Base-by-base conservation (phyloP, 2,329 filamentous ascomycete genomes). In the Simplicillium aogashimaense region DNA sequence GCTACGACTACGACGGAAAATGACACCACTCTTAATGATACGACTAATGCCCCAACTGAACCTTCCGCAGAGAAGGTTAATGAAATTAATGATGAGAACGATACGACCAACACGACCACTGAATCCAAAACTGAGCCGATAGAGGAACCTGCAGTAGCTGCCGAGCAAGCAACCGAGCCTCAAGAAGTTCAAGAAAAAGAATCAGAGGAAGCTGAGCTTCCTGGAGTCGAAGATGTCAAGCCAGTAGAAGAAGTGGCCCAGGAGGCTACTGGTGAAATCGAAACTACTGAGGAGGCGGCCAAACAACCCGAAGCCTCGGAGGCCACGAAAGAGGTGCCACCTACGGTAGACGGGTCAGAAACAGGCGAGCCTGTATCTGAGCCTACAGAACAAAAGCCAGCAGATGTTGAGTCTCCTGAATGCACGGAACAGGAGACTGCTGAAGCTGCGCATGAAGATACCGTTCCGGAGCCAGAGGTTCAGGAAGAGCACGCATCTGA, bases 321-420 rank as follows among this genome's bases (percentile, higher is more conserved):
- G 25, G 15, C 9, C 32, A 13, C 7, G 31, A 12, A 33, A 5
- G 34, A 36, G 8, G 34, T 6, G 34, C 7, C 14, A 4, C 11
- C 16, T 13, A 43, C 32, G 4, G 30, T 38, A 16, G 34, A 36
- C 7, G 32, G 28, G 17, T 3, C 29, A 3, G 41, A 35, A 39
- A 32, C 16, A 37, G 6, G 18, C 35, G 13, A n/a, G 10, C 6
- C 25, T 36, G 36, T n/a, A 32, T n/a, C 34, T 13, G 37, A 31
- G 9, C 20, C 33, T 9, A 29, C 16, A 3, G 16, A 37, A n/a
- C 29, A 31, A 16, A 25, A 36, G n/a, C 36, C 29, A n/a, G 39
- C 29, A 39, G 40, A 35, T 34, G 44, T 25, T 41, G 39, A 11
- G 44, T 40, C 39, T 29, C 36, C 43, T 15, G 45, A 53, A 32